These are phyloP conservation scores for Selaginella tamariscina DNA, from an alignment of 75 land plant species.

Conservation along the genomic window DNA sequence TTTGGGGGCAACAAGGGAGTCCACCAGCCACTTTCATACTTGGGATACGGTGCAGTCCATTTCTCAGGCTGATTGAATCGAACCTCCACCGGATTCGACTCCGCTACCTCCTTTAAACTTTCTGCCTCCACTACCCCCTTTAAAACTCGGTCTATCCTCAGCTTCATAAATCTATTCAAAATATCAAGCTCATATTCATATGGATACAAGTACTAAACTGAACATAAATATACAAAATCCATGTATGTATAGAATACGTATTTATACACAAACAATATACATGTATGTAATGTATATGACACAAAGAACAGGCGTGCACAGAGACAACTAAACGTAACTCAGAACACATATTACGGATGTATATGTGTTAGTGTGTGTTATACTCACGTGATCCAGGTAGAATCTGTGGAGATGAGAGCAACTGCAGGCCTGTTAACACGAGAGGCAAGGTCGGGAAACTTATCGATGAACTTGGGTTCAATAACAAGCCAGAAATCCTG, in stretches of 20 bases:
- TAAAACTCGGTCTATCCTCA: slow-evolving; percentile 76
- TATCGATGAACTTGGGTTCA: slow-evolving; percentile 87
- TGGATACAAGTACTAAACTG: background rate
- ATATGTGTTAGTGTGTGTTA: background rate
- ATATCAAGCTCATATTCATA: background rate
- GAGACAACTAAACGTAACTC: background rate
- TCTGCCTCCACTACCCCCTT: slow-evolving; percentile 50
- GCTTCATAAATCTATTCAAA: slow-evolving; percentile 74
- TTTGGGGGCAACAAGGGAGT: slow-evolving; percentile 41
- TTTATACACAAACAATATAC: background rate
- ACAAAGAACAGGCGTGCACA: background rate
- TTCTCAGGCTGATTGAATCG: slow-evolving; percentile 48
- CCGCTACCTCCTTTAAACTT: slow-evolving; percentile 47
- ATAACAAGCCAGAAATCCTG: slow-evolving; percentile 92
- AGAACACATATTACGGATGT: background rate
- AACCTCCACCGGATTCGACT: slow-evolving; percentile 39
- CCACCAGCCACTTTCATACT: slow-evolving; percentile 71
- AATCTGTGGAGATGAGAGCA: slow-evolving; percentile 84
- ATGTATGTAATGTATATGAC: background rate
- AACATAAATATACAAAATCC: background rate
- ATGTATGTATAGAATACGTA: background rate
- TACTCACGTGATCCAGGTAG: slow-evolving; percentile 84
- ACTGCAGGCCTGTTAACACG: slow-evolving; percentile 76
- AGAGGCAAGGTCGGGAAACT: slow-evolving; percentile 66
- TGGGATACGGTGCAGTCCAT: slow-evolving; percentile 65